Conservation (phyloP, 805 yeast genomes). For the Ogataea pignaliae region DNA sequence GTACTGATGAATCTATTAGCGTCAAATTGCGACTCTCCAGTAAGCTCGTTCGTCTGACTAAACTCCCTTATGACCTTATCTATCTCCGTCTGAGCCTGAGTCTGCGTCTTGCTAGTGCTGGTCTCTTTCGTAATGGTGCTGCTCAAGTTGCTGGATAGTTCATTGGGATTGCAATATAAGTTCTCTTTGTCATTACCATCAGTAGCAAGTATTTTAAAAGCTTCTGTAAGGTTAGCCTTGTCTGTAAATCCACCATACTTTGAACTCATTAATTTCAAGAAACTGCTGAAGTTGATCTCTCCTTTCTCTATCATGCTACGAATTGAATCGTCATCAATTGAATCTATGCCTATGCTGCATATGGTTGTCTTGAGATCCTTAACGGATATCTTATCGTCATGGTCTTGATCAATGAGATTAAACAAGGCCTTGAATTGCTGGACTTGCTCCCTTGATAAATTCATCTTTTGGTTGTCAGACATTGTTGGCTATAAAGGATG, state of each 20-base stretch:
- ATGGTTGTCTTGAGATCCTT: constrained; percentile 53
- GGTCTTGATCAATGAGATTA: constrained; percentile 75
- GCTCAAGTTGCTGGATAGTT: constrained; percentile 45
- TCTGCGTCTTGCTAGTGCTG: not conserved
- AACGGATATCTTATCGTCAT: constrained; percentile 59
- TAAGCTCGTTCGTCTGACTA: constrained; percentile 46
- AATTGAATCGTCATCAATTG: constrained; percentile 37
- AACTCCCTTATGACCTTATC: constrained; percentile 51
- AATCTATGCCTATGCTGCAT: constrained; percentile 45
- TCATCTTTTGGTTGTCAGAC: no score
- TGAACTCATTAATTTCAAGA: constrained; percentile 56
- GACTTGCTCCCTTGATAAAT: constrained; percentile 56
- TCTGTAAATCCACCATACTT: constrained; percentile 48
- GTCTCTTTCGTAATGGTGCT: constrained; percentile 30
- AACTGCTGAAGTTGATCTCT: constrained; percentile 59
- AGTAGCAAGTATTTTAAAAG: constrained; percentile 47
- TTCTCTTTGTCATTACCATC: constrained; percentile 29
- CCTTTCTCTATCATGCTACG: constrained; percentile 43
- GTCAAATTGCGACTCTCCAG: constrained; percentile 55
- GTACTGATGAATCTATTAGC: constrained; percentile 59
- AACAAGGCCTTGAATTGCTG: constrained; percentile 69
- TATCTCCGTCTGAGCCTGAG: constrained; percentile 32
- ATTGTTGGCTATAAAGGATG: no score
- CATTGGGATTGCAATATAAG: constrained; percentile 43
- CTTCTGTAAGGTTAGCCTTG: constrained; percentile 49